Evolutionary conservation across 441 rosid species (phyloP).

Genomic region (Brassica balearica): DNA sequence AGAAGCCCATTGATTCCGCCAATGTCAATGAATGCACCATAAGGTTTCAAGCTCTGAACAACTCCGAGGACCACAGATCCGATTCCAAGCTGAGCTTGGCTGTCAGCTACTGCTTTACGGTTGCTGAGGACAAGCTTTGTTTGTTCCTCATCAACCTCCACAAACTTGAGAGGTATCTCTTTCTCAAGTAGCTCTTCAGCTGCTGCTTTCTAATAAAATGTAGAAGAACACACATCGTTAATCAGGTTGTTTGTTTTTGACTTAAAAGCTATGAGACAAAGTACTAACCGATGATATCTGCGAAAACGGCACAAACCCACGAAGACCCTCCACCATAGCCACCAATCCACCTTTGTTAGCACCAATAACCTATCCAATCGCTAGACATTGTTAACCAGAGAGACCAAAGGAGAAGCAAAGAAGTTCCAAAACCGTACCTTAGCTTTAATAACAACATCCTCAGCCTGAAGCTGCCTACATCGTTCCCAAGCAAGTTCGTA

Average conservation of each 20-base stretch:
- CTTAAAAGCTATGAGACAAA: conserved; percentile 33
- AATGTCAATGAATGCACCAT: conserved; percentile 97
- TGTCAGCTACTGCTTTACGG: conserved; percentile 99
- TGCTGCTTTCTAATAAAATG: conserved; percentile 63
- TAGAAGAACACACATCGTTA: conserved; percentile 9
- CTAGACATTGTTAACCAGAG: conserved; percentile 17
- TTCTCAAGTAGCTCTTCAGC: conserved; percentile 89
- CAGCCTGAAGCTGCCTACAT: conserved; percentile 98
- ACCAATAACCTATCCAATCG: conserved; percentile 67
- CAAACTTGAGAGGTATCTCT: conserved; percentile 88
- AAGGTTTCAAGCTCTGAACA: conserved; percentile 96
- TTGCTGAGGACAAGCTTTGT: conserved; percentile 91
- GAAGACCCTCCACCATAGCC: conserved; percentile 80
- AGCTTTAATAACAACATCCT: conserved; percentile 89
- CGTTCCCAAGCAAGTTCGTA: conserved; percentile 95
- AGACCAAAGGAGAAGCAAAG: conserved; percentile 17
- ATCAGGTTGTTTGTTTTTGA: conserved; percentile 11
- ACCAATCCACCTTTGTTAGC: conserved; percentile 97
- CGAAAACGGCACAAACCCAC: conserved; percentile 96
- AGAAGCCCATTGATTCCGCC: conserved; percentile 98
- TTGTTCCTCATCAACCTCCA: conserved; percentile 96
- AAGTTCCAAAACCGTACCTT: conserved; percentile 54
- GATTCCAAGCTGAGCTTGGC: conserved; percentile 95
- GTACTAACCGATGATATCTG: conserved; percentile 84
- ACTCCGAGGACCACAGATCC: conserved; percentile 93